Evolutionary conservation across 2,329 filamentous ascomycete species (phyloP).

Genomic region (Colletotrichum sp.): DNA sequence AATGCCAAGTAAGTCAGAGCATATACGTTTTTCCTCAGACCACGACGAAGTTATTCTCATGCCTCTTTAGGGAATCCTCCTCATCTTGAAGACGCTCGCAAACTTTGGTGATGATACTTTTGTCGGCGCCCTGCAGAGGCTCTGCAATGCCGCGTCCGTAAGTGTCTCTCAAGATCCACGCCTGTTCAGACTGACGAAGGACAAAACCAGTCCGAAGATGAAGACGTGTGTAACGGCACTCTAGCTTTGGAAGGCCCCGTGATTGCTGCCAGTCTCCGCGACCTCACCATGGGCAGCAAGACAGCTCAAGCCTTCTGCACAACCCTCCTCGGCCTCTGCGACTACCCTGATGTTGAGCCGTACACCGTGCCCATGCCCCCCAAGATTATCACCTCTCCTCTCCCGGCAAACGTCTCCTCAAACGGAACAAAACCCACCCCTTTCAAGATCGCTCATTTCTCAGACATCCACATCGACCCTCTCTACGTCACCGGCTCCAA

Average conservation of each 20-base stretch:
- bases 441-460: constrained; percentile 62
- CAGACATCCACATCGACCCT: constrained; percentile 64
- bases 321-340: not conserved
- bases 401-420: not conserved
- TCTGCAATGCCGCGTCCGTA: not conserved
- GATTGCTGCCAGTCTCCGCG: not conserved
- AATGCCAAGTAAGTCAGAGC: not conserved
- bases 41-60: accelerated
- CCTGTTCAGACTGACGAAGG: not conserved
- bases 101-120: not conserved
- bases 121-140: not conserved
- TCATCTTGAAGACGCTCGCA: not conserved
- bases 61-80: not conserved
- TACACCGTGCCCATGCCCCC: not conserved
- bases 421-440: constrained; percentile 30
- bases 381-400: not conserved
- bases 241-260: not conserved
- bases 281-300: not conserved
- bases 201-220: not conserved
- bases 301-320: not conserved
- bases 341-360: not conserved
- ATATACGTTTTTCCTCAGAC: accelerated
- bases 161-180: not conserved
- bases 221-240: not conserved
- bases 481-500: constrained; percentile 58